These are phyloP conservation scores for Parachaetomium inaequale DNA, from an alignment of 495 filamentous ascomycete genomes.

Conservation along the genomic window DNA sequence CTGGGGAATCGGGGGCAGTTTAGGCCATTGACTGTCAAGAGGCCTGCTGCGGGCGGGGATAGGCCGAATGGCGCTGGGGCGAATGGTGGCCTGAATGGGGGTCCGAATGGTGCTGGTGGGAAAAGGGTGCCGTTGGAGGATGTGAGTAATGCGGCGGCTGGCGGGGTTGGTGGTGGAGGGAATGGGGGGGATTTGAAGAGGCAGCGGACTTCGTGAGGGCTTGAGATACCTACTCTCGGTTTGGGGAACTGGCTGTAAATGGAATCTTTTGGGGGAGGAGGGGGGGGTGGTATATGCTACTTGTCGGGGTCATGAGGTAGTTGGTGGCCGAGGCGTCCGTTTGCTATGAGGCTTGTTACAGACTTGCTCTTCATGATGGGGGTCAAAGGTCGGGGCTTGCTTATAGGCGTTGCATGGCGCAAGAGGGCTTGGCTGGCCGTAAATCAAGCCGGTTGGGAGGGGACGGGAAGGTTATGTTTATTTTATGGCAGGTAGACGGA, in stretches of 20 bases:
- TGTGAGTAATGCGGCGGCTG: constrained; percentile 32
- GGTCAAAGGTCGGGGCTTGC: not conserved
- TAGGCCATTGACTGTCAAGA: constrained; percentile 56
- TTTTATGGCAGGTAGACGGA: constrained; percentile 1
- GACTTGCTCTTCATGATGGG: not conserved
- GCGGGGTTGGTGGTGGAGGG: not conserved
- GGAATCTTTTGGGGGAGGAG: not conserved
- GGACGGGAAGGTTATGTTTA: not conserved
- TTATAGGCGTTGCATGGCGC: constrained; percentile 2
- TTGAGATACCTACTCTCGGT: too few species aligned
- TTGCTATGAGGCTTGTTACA: not conserved
- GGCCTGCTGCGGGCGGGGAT: constrained; percentile 29
- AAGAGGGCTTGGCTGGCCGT: not conserved
- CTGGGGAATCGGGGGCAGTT: constrained; percentile 57
- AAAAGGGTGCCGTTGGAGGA: constrained; percentile 39
- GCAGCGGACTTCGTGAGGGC: constrained; percentile 36
- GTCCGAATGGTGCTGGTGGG: not conserved
- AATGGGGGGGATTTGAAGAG: constrained; percentile 39
- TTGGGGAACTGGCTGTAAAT: too few species aligned
- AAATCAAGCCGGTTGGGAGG: not conserved
- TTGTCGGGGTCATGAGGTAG: too few species aligned
- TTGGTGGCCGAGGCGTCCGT: not conserved
- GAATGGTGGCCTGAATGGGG: not conserved
- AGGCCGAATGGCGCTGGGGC: not conserved
- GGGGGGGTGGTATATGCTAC: not conserved